Conservation (phyloP, 306 rosid genomes). For the Mucuna pruriens region DNA sequence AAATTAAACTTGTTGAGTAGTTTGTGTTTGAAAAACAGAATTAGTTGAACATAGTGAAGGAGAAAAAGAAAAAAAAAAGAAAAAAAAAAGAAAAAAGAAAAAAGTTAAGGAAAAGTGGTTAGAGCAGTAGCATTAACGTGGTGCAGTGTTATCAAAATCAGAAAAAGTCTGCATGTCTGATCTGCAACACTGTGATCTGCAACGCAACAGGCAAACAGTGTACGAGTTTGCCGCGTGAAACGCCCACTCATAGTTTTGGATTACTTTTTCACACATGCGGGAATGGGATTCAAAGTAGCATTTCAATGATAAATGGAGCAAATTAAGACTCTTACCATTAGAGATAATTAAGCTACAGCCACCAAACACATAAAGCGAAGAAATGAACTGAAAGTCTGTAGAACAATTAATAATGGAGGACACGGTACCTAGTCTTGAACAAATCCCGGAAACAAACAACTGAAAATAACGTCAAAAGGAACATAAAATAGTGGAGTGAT, state of each 20-base stretch:
- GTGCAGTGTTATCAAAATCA: conserved; percentile 45
- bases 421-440: conserved; percentile 23
- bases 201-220: conserved; percentile 37
- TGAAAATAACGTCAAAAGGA: conserved; percentile 14
- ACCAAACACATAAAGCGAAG: conserved; percentile 38
- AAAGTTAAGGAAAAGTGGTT: not conserved
- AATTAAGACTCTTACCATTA: not conserved
- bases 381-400: conserved; percentile 37
- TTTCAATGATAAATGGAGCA: not conserved
- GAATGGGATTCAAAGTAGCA: not conserved
- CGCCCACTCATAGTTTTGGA: conserved; percentile 37
- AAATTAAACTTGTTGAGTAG: not conserved
- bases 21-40: not conserved
- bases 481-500: conserved; percentile 30
- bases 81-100: not conserved
- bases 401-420: conserved; percentile 36
- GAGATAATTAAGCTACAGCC: conserved; percentile 10
- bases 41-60: not conserved
- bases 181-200: conserved; percentile 45
- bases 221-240: conserved; percentile 49
- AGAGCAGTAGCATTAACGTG: conserved; percentile 38
- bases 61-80: not conserved
- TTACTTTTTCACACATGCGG: conserved; percentile 31
- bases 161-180: conserved; percentile 50
- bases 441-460: conserved; percentile 4